Evolutionary conservation across 208 protist genomes (phyloP).

Genomic region (Acanthamoeba triangularis): DNA sequence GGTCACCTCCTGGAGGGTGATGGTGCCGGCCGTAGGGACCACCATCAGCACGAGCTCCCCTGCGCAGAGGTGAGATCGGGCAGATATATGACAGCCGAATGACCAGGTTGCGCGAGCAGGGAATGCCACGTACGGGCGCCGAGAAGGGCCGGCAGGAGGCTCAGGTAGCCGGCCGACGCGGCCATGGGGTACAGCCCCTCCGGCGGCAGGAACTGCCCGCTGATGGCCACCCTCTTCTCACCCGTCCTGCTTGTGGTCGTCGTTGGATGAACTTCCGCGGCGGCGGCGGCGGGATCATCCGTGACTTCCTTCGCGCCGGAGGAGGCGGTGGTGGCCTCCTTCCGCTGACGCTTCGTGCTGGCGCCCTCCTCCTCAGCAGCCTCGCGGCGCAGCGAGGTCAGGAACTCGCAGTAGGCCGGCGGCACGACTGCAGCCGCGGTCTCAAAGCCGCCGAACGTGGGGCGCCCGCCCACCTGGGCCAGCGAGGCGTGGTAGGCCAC

Average conservation of each 20-base stretch:
- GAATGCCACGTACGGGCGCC: not conserved
- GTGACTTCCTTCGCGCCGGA: no score
- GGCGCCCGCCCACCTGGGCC: not conserved
- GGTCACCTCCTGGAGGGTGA: conserved; percentile 32
- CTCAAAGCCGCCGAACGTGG: conserved; percentile 31
- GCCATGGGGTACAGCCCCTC: conserved; percentile 7
- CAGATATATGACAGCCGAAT: not conserved
- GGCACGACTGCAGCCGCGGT: not conserved
- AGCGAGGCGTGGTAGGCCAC: conserved; percentile 21
- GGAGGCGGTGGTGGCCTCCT: no score
- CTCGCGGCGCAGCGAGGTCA: not conserved
- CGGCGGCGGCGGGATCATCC: no score
- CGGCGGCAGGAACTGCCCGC: not conserved
- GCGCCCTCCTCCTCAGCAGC: not conserved
- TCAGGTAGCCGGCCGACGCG: conserved; percentile 32
- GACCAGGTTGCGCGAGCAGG: not conserved
- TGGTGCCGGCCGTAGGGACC: not conserved
- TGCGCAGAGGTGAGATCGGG: not conserved
- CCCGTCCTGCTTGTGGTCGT: no score
- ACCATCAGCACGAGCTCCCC: conserved; percentile 53
- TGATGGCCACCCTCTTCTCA: not conserved
- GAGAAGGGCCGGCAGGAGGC: not conserved
- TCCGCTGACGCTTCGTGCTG: not conserved
- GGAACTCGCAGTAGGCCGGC: not conserved
- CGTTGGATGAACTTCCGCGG: not conserved